Conservation (phyloP, 1,284 basidiomycete species). For the Coniophora puteana region DNA sequence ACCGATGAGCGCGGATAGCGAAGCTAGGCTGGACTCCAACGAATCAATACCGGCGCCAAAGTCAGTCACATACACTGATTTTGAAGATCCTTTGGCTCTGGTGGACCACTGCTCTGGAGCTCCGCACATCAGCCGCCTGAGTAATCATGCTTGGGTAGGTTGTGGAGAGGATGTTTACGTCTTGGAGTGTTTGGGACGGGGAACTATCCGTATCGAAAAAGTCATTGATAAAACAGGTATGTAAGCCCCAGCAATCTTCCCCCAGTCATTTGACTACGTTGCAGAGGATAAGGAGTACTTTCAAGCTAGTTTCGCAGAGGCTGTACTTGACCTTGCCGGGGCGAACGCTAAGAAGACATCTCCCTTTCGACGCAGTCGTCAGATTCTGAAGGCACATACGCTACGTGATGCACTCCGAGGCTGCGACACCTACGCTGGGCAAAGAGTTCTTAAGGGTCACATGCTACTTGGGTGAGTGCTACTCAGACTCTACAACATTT, state of each 20-base stretch:
- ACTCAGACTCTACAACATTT: neutral
- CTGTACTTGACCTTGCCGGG: conserved; percentile 42
- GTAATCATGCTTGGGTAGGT: conserved; percentile 73
- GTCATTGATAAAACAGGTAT: conserved; percentile 35
- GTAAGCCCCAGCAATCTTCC: conserved; percentile 12
- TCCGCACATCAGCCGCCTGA: conserved; percentile 49
- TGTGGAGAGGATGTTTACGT: conserved; percentile 77
- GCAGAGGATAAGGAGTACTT: conserved; percentile 32
- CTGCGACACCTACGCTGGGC: conserved; percentile 62
- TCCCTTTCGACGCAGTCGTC: conserved; percentile 50
- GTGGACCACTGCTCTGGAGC: conserved; percentile 48
- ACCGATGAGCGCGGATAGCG: conserved; percentile 8
- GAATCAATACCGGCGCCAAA: conserved; percentile 50
- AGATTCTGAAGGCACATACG: conserved; percentile 49
- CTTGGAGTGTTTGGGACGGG: conserved; percentile 75
- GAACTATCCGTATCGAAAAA: conserved; percentile 70
- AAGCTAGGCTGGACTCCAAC: conserved; percentile 17
- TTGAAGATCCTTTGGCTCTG: conserved; percentile 75
- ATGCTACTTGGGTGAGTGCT: conserved; percentile 42
- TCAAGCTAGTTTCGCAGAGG: conserved; percentile 52
- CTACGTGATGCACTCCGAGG: conserved; percentile 60
- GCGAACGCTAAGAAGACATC: conserved; percentile 45
- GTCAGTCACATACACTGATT: conserved; percentile 77
- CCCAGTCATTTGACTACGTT: conserved; percentile 5
- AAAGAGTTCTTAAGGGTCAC: conserved; percentile 49